Evolutionary conservation across 441 rosid species (phyloP), one percentile per base, ranked within the genome.

Genomic region (Capsella rubella): DNA sequence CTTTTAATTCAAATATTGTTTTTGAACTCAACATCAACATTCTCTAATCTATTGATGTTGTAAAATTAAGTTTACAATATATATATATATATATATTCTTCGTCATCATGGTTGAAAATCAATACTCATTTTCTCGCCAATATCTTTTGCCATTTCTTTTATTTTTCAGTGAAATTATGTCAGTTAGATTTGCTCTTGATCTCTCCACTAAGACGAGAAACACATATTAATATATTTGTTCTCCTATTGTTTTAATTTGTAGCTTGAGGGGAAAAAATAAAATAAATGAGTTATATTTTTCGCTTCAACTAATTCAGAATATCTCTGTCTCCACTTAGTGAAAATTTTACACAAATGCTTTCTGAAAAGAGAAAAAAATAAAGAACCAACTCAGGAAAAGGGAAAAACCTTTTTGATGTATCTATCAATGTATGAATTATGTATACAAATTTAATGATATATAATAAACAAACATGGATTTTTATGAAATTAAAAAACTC

Each of bases 351-450:
- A 49, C 59, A 69, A 39, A 15, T 28, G 21, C 31, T 70, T 56
- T 7, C 2, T 0, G 14, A n/a, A 63, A 69, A 12, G 27, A 21
- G 68, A 54, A 37, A 18, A 43, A 37, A 21, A 27, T 28, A 76
- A 76, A 77, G 72, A 56, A 31, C 32, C 50, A 64, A 54, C 46
- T 35, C 50, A 34, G 27, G 13, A 15, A 66, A 76, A 45, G 71
- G 51, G 63, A 47, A 63, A 39, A 39, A 0, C 15, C 14, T 43
- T 71, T 64, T 31, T 12, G 35, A 40, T 51, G 51, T n/a, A 64
- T 57, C 67, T 57, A 16, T 55, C 53, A 35, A 21, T 54, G 50
- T 42, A 55, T 70, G 40, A 77, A 64, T 64, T 58, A 14, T 29
- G 5, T 9, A 54, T 46, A 28, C 52, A 37, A 18, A 57, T 9